Evolutionary conservation across 768 basidiomycete genomes (phyloP).

Genomic region (Rhizopogon vesiculosus): DNA sequence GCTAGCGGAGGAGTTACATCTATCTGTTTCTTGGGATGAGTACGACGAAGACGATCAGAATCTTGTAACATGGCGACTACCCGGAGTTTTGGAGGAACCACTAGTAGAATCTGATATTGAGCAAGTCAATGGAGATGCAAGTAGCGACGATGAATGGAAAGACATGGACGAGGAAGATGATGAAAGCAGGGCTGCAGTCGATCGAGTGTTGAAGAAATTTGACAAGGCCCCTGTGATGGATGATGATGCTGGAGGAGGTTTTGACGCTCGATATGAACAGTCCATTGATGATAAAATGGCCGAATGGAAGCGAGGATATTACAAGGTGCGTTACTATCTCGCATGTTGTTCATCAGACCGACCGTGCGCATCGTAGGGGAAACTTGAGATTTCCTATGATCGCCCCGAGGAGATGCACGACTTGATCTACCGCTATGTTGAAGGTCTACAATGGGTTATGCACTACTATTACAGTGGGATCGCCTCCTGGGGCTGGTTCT

Average conservation of each 20-base stretch:
- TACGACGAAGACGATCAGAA: conserved; percentile 82
- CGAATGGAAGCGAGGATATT: conserved; percentile 90
- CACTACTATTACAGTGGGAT: conserved; percentile 98
- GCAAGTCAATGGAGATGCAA: conserved; percentile 39
- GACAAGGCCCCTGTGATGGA: conserved; percentile 75
- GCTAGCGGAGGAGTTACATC: conserved; percentile 72
- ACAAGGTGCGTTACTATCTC: conserved; percentile 52
- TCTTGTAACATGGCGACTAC: conserved; percentile 64
- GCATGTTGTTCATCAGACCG: conserved; percentile 8
- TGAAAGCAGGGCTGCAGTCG: conserved; percentile 68
- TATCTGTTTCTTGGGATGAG: conserved; percentile 89
- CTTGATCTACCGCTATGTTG: conserved; percentile 77
- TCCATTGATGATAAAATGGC: conserved; percentile 80
- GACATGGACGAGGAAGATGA: conserved; percentile 57
- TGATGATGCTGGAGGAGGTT: conserved; percentile 65
- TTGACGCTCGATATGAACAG: conserved; percentile 75
- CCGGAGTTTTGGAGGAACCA: conserved; percentile 36
- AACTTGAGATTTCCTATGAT: conserved; percentile 78
- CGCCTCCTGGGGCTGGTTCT: conserved; percentile 98
- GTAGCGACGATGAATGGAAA: conserved; percentile 48
- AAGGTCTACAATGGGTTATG: conserved; percentile 99
- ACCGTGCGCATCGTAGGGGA: conserved; percentile 50
- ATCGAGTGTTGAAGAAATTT: conserved; percentile 85
- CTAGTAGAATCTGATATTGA: conserved; percentile 25
- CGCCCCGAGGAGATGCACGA: conserved; percentile 62